Evolutionary conservation across 768 basidiomycete species (phyloP), one percentile per base, ranked within the genome.

Genomic region (Xanthoconium stramineum): DNA sequence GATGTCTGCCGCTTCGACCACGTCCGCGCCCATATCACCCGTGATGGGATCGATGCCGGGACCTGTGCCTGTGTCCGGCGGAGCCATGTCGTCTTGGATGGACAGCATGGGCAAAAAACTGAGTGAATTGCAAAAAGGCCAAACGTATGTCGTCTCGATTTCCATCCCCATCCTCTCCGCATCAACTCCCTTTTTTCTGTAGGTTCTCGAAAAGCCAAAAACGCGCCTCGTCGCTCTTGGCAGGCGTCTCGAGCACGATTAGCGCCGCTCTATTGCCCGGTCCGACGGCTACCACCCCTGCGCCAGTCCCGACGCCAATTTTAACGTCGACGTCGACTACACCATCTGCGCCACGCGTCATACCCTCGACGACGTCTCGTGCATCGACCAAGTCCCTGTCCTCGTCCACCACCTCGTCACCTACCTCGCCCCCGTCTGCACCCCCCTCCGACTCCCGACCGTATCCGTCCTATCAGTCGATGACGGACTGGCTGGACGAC

Each of bases 181-280:
- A 2, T 14, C 9, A 11, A 9, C 15, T 1, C 9, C 19, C 17
- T 29, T 30, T 30, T n/a, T 12, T 30, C 3, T 5, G 48, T 19
- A 89, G 88, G n/a, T 80, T 89, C 63, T 74, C 82, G 17, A 87
- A 84, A 61, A 77, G 74, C 62, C 85, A 85, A 56, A 88, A 86
- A 70, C 83, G 86, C 20, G 87, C 87, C 0, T 86, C 87, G 0
- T 60, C 80, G 2, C 76, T 89, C 32, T 65, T 89, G 51, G 80
- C 84, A 0, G 88, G 88, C 65, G 80, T 88, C 19, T 84, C 85
- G 6, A 77, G 79, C 57, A 77, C 80, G 39, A 74, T 85, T 36
- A 77, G 77, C 11, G 75, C 79, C 3, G 83, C 78, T 0, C 66
- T 83, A 52, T 68, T 73, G 8, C 75, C 80, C 2, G 59, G 73